These are phyloP conservation scores for Colletotrichum echinochloae DNA, from an alignment of 2,329 filamentous ascomycete genomes.

Conservation along the genomic window DNA sequence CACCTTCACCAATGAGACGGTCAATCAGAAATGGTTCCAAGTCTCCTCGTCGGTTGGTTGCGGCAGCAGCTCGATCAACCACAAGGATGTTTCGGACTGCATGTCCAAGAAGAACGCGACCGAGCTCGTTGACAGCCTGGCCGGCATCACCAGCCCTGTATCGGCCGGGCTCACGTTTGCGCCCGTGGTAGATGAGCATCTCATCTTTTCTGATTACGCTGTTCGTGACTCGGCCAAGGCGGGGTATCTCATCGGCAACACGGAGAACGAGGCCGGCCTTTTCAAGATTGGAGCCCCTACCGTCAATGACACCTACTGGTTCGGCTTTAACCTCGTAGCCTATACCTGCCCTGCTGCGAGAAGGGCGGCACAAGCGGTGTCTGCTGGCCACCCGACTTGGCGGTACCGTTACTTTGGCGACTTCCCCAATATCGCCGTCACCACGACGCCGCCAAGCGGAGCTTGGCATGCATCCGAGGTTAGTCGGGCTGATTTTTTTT, in stretches of 20 bases:
- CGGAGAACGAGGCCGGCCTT: slow-evolving; percentile 49
- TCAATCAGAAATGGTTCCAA: slow-evolving; percentile 38
- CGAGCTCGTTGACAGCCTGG: slow-evolving; percentile 15
- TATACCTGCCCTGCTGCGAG: slow-evolving; percentile 50
- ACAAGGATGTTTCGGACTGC: slow-evolving; percentile 42
- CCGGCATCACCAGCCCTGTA: neutral
- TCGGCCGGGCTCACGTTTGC: slow-evolving; percentile 16
- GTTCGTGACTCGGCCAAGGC: slow-evolving; percentile 26
- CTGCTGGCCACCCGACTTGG: slow-evolving; percentile 49
- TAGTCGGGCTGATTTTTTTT: slow-evolving; percentile 13
- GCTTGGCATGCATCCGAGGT: slow-evolving; percentile 51
- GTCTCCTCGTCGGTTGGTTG: slow-evolving; percentile 45
- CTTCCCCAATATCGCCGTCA: slow-evolving; percentile 49
- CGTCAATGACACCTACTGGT: slow-evolving; percentile 44
- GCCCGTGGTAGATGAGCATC: slow-evolving; percentile 25
- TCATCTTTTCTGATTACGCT: slow-evolving; percentile 34
- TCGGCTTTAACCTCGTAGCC: slow-evolving; percentile 44
- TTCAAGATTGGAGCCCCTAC: slow-evolving; percentile 45
- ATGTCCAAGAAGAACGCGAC: slow-evolving; percentile 28
- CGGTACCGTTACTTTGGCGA: slow-evolving; percentile 53
- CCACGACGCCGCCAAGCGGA: slow-evolving; percentile 46
- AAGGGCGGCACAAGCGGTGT: slow-evolving; percentile 44
- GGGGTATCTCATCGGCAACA: slow-evolving; percentile 47
- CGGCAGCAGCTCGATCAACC: slow-evolving; percentile 43
- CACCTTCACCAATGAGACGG: slow-evolving; percentile 44